Evolutionary conservation across 768 basidiomycete species (phyloP).

Genomic region (Suillus lakei): DNA sequence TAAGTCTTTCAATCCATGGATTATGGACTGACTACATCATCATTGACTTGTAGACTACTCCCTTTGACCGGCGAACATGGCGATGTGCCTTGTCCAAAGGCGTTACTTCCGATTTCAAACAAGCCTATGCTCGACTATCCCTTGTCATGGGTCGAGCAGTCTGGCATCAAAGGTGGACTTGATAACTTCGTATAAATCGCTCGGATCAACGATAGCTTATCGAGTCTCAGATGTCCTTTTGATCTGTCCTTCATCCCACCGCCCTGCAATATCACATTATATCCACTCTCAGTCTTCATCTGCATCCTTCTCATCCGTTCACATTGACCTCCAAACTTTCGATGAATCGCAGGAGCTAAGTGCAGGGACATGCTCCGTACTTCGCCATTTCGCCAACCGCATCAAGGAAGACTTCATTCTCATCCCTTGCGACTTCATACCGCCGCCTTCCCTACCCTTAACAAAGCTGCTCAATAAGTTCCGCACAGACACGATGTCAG

Average conservation of each 20-base stretch:
- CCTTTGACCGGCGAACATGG: constrained; percentile 81
- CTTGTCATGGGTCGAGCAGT: constrained; percentile 85
- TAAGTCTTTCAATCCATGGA: constrained; percentile 39
- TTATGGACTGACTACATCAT: constrained; percentile 17
- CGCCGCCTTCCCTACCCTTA: constrained; percentile 75
- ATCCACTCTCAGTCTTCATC: constrained; percentile 78
- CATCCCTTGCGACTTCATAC: constrained; percentile 89
- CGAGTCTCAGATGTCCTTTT: constrained; percentile 73
- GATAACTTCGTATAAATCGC: constrained; percentile 1
- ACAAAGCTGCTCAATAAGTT: constrained; percentile 79
- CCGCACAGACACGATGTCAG: constrained; percentile 68
- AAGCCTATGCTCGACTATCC: constrained; percentile 85
- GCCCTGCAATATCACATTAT: constrained; percentile 78
- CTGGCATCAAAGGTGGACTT: constrained; percentile 75
- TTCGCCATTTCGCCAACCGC: constrained; percentile 75
- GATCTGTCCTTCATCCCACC: constrained; percentile 81
- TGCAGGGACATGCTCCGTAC: constrained; percentile 74
- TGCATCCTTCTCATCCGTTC: constrained; percentile 60
- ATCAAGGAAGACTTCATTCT: constrained; percentile 88
- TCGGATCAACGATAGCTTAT: constrained; percentile 14
- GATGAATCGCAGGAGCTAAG: constrained; percentile 72
- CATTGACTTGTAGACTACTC: constrained; percentile 52
- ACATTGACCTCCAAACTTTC: constrained; percentile 79
- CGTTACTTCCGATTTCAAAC: constrained; percentile 86
- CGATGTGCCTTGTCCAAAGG: constrained; percentile 84